Percentiles rank a stretch among this genome's conserved stretches.
phyloP scores from a whole-genome alignment of 2,329 filamentous ascomycete genomes.

The Aspergillus felis region DNA sequence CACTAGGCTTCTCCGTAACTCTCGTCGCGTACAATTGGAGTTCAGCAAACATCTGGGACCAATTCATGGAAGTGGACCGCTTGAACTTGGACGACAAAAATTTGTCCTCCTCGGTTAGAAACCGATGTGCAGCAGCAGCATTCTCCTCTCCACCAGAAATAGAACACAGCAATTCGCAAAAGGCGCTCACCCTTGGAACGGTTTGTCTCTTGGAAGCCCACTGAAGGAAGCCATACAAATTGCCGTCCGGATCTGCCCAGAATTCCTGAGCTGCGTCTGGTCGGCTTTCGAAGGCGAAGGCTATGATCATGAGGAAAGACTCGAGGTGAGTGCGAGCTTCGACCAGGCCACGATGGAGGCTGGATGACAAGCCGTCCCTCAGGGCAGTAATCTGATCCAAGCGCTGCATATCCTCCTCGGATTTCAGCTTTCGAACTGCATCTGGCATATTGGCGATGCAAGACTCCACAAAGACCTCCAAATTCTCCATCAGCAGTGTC shows the following conservation, averaged over 20 bases:
- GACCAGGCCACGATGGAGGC: slow-evolving; percentile 37
- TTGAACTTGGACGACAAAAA: slow-evolving; percentile 73
- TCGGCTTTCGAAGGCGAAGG: slow-evolving; percentile 83
- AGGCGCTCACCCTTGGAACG: slow-evolving; percentile 91
- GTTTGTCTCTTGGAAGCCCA: slow-evolving; percentile 96
- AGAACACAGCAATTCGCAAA: slow-evolving; percentile 92
- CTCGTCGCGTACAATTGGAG: slow-evolving; percentile 77
- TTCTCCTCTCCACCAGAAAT: slow-evolving; percentile 79
- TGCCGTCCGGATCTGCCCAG: slow-evolving; percentile 89
- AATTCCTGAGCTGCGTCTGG: slow-evolving; percentile 82
- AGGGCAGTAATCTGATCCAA: slow-evolving; percentile 44
- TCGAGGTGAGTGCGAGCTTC: slow-evolving; percentile 63
- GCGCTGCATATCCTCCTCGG: slow-evolving; percentile 81
- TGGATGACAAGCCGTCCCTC: slow-evolving; percentile 40
- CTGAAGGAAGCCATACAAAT: slow-evolving; percentile 88
- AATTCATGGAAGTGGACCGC: slow-evolving; percentile 80
- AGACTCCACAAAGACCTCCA: slow-evolving; percentile 84
- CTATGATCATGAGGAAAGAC: slow-evolving; percentile 85
- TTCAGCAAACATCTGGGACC: slow-evolving; percentile 89
- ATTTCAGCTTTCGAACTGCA: slow-evolving; percentile 76
- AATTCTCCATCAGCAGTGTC: slow-evolving; percentile 67
- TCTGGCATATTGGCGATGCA: slow-evolving; percentile 96
- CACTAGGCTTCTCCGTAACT: slow-evolving; percentile 66
- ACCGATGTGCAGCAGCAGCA: slow-evolving; percentile 80
- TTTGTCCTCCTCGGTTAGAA: slow-evolving; percentile 79